Evolutionary conservation across 306 rosid species (phyloP), one percentile per base, ranked within the genome.

Genomic region (Cajanus cajan): DNA sequence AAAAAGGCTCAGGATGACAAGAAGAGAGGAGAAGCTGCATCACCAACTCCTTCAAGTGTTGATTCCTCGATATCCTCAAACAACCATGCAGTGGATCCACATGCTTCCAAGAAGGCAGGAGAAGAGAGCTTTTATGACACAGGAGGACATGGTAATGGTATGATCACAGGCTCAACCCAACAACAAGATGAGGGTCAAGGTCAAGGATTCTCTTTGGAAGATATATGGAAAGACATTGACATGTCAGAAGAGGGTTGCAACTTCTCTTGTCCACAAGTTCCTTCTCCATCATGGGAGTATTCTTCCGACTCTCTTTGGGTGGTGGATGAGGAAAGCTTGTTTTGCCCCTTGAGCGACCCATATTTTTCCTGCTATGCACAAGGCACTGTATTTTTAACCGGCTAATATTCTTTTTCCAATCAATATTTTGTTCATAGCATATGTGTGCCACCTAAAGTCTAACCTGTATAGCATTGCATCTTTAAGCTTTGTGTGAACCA

Each of bases 221-320:
- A 96, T 59, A 93, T 96, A 85, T 96, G 99, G 99, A 93, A 88
- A 82, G 97, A 93, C 54, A 89, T 96, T 48, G 88, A 69, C 13
- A 44, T 89, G 12, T 74, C 90, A 18, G 93, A 87, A 80, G 87
- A 86, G 6, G 80, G 78, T 3, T 72, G 86, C 86, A 86, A 75
- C 50, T 81, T 87, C 75, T 39, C 81, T 73, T 74, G 87, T 68
- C 87, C 90, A 62, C 45, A 79, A n/a, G 48, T 84, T 70, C 71
- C 82, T 25, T 76, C 87, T 68, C 74, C 88, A 37, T 71, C 88
- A 34, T 88, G 92, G 97, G 93, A 87, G 59, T 88, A 86, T 73
- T 82, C 82, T 44, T 61, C 58, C 18, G 89, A 94, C 41, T 77
- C 87, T 1, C 86, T 88, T 11, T 91, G 97, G 90, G 87, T 71